Base-by-base conservation (phyloP, 352 stramenopile species). In the Phytophthora citricola region DNA sequence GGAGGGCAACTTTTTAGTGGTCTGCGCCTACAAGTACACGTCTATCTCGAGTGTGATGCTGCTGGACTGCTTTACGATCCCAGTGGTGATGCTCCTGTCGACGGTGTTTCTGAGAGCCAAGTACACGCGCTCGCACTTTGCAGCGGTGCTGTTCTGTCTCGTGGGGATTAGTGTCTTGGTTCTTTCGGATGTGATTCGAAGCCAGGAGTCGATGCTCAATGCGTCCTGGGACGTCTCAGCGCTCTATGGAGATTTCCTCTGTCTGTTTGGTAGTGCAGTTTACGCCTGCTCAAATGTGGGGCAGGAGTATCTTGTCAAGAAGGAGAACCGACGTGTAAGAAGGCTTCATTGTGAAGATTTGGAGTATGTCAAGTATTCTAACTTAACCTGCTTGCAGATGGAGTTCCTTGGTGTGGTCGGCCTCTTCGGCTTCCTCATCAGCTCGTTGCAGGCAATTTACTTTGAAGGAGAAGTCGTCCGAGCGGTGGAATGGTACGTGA, bases 11-110 rank as follows among this genome's bases (percentile, higher is more conserved):
- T 98, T 97, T 45, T 67, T 98, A 6, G 86, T 95, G 44, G 86
- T 99, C n/a, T 83, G 96, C n/a, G 95, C 93, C 5, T 98, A 98
- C 74, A 88, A 97, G 49, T 98, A 98, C 75, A 99, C 97, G 43
- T 97, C 88, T 9, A 95, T 99, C 61, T 98, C 95, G 20, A 98
- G 91, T 59, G 88, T 97, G 14, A 98, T 98, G 80, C 83, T 99
- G 63, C 80, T 99, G 32, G 94, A 98, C 63, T 98, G 94, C 57
- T 97, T 99, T 56, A 97, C 94, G 3, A 98, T 99, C 38, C 94
- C 97, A 3, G 91, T 95, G 17, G 90, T 96, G 10, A 98, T 99
- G 93, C 49, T 99, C 27, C 87, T 99, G 24, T 98, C 91, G 12
- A 79, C 75, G 9, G 58, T 94, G 4, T 92, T 98, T 58, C 80